phyloP scores from a whole-genome alignment of 2,329 filamentous ascomycete genomes.

The Beauveria medogensis region DNA sequence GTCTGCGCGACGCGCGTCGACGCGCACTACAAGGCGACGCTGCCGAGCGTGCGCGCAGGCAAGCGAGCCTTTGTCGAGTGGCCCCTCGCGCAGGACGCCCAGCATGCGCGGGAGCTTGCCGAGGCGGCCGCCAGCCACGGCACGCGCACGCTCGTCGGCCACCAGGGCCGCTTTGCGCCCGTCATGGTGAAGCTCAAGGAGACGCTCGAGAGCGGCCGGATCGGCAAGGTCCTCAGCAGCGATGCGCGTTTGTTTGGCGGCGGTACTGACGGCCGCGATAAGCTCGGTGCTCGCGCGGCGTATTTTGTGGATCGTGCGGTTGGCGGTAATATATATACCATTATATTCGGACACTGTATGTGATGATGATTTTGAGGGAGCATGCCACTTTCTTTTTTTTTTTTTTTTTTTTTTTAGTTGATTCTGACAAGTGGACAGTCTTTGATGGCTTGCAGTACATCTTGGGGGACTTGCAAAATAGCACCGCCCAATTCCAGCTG shows the following conservation, averaged over 20 bases:
- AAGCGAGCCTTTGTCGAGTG: conserved; percentile 51
- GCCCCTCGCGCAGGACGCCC: conserved; percentile 41
- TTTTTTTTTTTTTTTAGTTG: too few species aligned
- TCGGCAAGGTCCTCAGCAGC: conserved; percentile 46
- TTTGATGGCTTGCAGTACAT: conserved; percentile 38
- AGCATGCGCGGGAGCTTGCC: conserved; percentile 33
- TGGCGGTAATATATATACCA: conserved; percentile 37
- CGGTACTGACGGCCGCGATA: conserved; percentile 26
- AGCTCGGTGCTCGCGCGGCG: conserved; percentile 25
- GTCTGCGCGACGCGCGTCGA: conserved; percentile 48
- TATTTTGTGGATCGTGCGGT: conserved; percentile 43
- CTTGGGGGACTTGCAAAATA: conserved; percentile 35
- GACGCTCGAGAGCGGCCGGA: conserved; percentile 33
- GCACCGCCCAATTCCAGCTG: conserved; percentile 34
- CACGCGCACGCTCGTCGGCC: conserved; percentile 32
- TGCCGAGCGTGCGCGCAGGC: conserved; percentile 41
- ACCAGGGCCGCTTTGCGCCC: conserved; percentile 43
- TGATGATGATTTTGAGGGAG: not conserved
- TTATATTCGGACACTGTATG: conserved; percentile 35
- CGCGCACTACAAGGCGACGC: conserved; percentile 36
- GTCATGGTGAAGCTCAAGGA: conserved; percentile 34
- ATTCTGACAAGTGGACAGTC: conserved; percentile 19
- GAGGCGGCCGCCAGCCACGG: conserved; percentile 25
- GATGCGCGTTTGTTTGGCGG: conserved; percentile 34
- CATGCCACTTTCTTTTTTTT: too few species aligned